These are phyloP conservation scores for Monotropa hypopitys DNA, from an alignment of 179 eudicot genomes.

Conservation along the genomic window DNA sequence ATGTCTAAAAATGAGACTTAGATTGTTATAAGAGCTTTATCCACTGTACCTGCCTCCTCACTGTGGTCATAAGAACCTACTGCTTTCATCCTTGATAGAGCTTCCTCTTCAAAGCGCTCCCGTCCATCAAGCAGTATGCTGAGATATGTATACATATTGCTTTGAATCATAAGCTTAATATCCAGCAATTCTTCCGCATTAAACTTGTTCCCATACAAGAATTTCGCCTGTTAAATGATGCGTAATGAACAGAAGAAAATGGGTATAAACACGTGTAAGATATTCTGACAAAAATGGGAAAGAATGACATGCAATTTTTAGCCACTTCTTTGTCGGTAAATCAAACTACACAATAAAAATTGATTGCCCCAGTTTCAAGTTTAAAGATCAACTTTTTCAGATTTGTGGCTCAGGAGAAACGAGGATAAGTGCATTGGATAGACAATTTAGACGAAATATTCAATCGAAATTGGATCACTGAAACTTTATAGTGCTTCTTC, in stretches of 20 bases:
- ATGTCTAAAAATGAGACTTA: not conserved
- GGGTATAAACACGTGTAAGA: not conserved
- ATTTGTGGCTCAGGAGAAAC: not conserved
- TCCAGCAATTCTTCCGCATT: slow-evolving; percentile 68
- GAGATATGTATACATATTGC: slow-evolving; percentile 84
- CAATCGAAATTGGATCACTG: not conserved
- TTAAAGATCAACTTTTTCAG: not conserved
- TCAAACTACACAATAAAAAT: not conserved
- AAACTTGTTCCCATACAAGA: slow-evolving; percentile 77
- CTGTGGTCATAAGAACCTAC: slow-evolving; percentile 16
- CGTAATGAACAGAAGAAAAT: slow-evolving; percentile 9
- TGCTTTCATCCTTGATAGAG: slow-evolving; percentile 25
- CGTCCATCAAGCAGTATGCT: slow-evolving; percentile 90
- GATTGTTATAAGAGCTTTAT: not conserved
- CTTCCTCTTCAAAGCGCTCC: slow-evolving; percentile 93
- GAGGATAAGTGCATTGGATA: not conserved
- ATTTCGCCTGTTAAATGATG: slow-evolving; percentile 60
- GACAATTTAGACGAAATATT: not conserved
- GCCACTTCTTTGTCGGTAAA: not conserved
- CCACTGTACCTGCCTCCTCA: slow-evolving; percentile 40
- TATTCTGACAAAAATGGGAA: not conserved
- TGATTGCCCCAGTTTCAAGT: not conserved
- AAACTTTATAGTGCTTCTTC: not conserved
- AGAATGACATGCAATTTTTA: not conserved
- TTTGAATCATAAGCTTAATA: slow-evolving; percentile 92